Conservation (phyloP, 495 filamentous ascomycete genomes). For the Xylaria curta region DNA sequence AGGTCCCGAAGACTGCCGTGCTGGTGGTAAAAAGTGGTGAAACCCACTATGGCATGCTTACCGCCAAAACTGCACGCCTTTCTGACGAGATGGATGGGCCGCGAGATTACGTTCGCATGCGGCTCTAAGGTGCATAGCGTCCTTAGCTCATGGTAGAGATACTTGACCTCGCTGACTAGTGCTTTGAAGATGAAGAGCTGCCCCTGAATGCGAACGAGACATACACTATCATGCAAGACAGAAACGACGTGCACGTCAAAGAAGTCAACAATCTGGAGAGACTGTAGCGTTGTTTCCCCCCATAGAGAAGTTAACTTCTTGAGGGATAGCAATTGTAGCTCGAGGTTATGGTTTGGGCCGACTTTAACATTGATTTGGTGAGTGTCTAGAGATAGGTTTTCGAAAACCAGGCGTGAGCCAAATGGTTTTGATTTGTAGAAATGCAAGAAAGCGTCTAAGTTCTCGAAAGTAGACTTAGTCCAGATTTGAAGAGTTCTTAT, state of each 20-base stretch:
- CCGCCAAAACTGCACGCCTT: conserved; percentile 54
- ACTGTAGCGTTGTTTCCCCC: conserved; percentile 39
- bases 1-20: conserved; percentile 51
- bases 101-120: conserved; percentile 50
- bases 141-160: conserved; percentile 54
- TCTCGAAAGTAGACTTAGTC: conserved; percentile 37
- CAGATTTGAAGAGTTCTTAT: conserved; percentile 52
- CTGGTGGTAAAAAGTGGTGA: conserved; percentile 51
- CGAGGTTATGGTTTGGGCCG: conserved; percentile 50
- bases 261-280: conserved; percentile 49
- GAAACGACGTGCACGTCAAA: conserved; percentile 46
- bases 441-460: conserved; percentile 37
- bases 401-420: conserved; percentile 55
- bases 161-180: conserved; percentile 55
- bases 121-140: conserved; percentile 51
- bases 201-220: conserved; percentile 46
- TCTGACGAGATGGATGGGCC: conserved; percentile 51
- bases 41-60: conserved; percentile 54
- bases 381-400: conserved; percentile 48
- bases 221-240: conserved; percentile 55
- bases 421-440: conserved; percentile 48
- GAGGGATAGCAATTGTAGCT: conserved; percentile 46
- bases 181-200: conserved; percentile 56
- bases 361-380: conserved; percentile 46
- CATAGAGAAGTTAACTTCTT: conserved; percentile 39